Evolutionary conservation across 495 filamentous ascomycete genomes (phyloP).

Genomic region (Bacidia rubella): DNA sequence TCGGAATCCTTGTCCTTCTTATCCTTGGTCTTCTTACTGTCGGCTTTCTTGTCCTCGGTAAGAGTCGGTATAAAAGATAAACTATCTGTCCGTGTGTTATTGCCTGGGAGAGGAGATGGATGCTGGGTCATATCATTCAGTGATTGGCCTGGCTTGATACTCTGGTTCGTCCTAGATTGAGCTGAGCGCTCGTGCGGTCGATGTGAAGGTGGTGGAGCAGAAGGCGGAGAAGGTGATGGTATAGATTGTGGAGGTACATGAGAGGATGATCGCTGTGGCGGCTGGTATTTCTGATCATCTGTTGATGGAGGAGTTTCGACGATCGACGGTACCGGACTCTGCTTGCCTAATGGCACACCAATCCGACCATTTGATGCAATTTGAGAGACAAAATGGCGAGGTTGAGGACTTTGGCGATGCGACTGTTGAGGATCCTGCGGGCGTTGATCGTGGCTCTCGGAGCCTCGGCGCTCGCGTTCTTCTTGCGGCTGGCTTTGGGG

Average conservation of each 20-base stretch:
- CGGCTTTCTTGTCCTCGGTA: constrained; percentile 49
- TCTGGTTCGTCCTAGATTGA: constrained; percentile 13
- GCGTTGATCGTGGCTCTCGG: not conserved
- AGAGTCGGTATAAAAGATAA: constrained; percentile 77
- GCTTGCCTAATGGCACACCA: constrained; percentile 26
- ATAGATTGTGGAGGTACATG: constrained; percentile 27
- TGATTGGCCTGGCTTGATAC: constrained; percentile 24
- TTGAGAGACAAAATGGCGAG: constrained; percentile 19
- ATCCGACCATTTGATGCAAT: constrained; percentile 35
- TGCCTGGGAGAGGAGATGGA: constrained; percentile 58
- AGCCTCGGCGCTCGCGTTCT: constrained; percentile 1
- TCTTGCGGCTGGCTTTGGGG: constrained; percentile 14
- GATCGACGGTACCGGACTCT: constrained; percentile 45
- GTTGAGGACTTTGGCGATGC: constrained; percentile 7
- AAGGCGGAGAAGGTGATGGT: constrained; percentile 19
- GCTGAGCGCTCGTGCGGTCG: constrained; percentile 14
- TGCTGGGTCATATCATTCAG: constrained; percentile 48
- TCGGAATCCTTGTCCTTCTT: constrained; percentile 41
- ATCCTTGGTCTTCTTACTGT: constrained; percentile 52
- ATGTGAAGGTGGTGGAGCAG: constrained; percentile 2
- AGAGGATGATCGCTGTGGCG: constrained; percentile 40
- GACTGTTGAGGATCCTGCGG: constrained; percentile 4
- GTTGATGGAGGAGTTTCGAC: constrained; percentile 48
- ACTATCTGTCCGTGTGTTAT: constrained; percentile 57
- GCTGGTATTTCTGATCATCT: constrained; percentile 18